These are phyloP conservation scores for Penicillium sp. DNA, from an alignment of 2,329 filamentous ascomycete genomes.

Conservation along the genomic window DNA sequence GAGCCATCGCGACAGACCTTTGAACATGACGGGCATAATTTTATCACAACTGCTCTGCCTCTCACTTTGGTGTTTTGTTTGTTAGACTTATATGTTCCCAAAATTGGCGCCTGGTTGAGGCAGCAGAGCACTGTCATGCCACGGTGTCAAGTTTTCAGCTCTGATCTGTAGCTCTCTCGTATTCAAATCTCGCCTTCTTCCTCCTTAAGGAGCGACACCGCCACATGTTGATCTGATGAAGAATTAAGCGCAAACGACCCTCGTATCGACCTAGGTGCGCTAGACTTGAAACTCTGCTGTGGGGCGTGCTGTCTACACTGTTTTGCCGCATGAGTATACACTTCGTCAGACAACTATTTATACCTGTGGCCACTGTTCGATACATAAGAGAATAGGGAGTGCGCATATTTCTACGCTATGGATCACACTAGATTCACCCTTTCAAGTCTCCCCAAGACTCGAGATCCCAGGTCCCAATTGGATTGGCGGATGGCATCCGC, in stretches of 20 bases:
- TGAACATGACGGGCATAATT: not conserved
- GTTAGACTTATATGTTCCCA: not conserved
- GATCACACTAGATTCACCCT: not conserved
- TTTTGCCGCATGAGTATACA: not conserved
- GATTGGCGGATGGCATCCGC: not conserved
- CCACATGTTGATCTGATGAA: not conserved
- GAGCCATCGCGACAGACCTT: conserved; percentile 5
- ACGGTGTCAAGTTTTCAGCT: not conserved
- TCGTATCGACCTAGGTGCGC: not conserved
- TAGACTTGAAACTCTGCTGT: not conserved
- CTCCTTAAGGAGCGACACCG: not conserved
- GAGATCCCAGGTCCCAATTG: not conserved
- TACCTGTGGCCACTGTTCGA: not conserved
- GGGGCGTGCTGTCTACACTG: not conserved
- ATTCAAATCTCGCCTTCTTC: not conserved
- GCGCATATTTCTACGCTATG: not conserved
- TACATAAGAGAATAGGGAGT: not conserved
- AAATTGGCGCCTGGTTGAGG: not conserved
- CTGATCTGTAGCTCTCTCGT: not conserved
- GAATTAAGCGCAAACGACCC: not conserved
- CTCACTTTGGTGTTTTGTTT: not conserved
- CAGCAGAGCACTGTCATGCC: not conserved
- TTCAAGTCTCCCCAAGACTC: not conserved
- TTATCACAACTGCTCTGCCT: not conserved
- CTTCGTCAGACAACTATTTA: not conserved